phyloP scores from a whole-genome alignment of 306 rosid genomes.

The Datisca glomerata region DNA sequence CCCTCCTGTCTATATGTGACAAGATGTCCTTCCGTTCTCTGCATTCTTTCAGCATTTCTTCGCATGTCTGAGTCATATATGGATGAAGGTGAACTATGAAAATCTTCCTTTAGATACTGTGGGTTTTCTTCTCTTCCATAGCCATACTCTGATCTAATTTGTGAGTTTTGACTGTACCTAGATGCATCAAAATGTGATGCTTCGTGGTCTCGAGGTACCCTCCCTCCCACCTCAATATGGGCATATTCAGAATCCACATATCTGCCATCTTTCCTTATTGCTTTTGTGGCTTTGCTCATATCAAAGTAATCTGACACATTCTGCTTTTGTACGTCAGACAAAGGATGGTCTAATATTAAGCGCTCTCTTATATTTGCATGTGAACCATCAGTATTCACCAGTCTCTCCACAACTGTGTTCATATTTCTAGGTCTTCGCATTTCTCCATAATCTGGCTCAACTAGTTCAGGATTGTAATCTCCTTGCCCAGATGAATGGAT shows the following conservation, averaged over 20 bases:
- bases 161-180: conserved; percentile 26
- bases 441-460: conserved; percentile 38
- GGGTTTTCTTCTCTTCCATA: conserved; percentile 38
- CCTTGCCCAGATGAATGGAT: conserved; percentile 33
- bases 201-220: conserved; percentile 41
- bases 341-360: conserved; percentile 22
- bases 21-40: conserved; percentile 29
- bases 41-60: conserved; percentile 32
- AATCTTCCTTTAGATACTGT: conserved; percentile 47
- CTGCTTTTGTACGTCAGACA: conserved; percentile 26
- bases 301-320: conserved; percentile 36
- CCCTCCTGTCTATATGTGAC: conserved; percentile 29
- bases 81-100: conserved; percentile 28
- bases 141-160: conserved; percentile 43
- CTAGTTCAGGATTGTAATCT: conserved; percentile 34
- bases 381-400: conserved; percentile 25
- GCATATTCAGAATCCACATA: conserved; percentile 30
- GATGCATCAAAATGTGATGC: conserved; percentile 26
- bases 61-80: conserved; percentile 32
- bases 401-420: conserved; percentile 31
- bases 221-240: conserved; percentile 32
- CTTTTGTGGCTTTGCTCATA: conserved; percentile 32
- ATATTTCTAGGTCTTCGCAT: conserved; percentile 28
- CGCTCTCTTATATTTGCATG: conserved; percentile 32
- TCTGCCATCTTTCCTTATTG: conserved; percentile 33